Percentiles rank a stretch among this genome's conserved stretches.
Conservation (phyloP, 1,284 basidiomycete species). For the Ustilago cynodontis region DNA sequence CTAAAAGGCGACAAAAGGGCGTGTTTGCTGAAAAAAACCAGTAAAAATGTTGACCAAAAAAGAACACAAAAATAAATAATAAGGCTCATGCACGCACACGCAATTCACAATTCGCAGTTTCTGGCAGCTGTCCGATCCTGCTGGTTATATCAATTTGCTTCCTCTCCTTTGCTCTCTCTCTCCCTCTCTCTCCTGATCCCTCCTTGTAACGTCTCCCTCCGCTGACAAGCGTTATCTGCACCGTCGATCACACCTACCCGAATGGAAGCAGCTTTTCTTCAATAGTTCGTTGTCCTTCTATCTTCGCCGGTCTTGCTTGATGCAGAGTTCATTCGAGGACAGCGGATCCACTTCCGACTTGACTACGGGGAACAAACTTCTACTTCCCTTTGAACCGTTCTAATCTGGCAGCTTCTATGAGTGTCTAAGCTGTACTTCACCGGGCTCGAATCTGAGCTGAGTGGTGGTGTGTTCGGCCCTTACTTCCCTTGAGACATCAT, state of each 20-base stretch:
- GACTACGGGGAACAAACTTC: slow-evolving; percentile 12
- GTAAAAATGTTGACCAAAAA: neutral
- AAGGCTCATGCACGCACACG: neutral
- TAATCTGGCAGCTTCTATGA: neutral
- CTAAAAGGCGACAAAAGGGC: no score
- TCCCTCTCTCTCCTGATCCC: neutral
- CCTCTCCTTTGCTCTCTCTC: neutral
- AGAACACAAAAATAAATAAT: neutral
- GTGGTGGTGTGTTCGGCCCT: neutral
- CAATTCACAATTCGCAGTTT: slow-evolving; percentile 2
- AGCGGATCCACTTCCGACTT: slow-evolving; percentile 6
- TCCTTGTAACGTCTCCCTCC: neutral
- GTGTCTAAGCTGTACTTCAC: no score
- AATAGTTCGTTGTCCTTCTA: slow-evolving; percentile 5
- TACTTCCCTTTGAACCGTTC: neutral
- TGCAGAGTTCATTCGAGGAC: neutral
- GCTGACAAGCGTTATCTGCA: neutral
- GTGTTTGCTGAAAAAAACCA: neutral
- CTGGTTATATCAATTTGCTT: slow-evolving; percentile 36
- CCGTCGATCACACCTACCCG: neutral
- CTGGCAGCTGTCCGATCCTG: slow-evolving; percentile 43
- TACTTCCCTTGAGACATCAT: neutral
- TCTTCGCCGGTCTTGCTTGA: neutral
- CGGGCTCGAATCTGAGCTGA: neutral
- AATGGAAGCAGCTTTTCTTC: neutral